Evolutionary conservation across 345 rosid species (phyloP).

Genomic region (Hibiscus trionum): DNA sequence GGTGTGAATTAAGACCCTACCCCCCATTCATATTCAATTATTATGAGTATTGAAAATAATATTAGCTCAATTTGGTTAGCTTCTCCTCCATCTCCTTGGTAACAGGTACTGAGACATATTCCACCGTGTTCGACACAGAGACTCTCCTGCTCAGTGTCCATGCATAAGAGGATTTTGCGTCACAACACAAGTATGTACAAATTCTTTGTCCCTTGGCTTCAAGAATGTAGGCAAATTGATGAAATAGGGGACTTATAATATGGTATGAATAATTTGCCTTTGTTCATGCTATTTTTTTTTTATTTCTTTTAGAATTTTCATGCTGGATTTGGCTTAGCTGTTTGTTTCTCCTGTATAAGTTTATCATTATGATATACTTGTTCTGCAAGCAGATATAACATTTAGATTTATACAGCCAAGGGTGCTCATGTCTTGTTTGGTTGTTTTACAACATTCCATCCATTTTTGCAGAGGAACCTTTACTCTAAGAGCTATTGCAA

Average conservation of each 20-base stretch:
- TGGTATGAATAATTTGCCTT: neutral
- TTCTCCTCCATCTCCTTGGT: neutral
- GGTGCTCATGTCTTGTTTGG: too few relatives aligned
- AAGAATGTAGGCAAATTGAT: neutral
- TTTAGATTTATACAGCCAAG: too few relatives aligned
- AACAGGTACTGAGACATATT: neutral
- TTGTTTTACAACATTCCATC: too few relatives aligned
- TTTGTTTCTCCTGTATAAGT: too few relatives aligned
- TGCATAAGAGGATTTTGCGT: neutral
- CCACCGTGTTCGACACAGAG: neutral
- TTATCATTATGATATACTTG: too few relatives aligned
- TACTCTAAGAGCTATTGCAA: too few relatives aligned
- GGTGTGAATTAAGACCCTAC: slow-evolving; percentile 6
- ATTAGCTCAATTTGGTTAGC: neutral
- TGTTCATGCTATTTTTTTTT: neutral
- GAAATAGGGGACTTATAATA: neutral
- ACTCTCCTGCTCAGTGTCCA: neutral
- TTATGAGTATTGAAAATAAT: slow-evolving; percentile 17
- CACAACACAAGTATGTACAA: neutral
- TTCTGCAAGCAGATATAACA: too few relatives aligned
- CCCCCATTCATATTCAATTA: slow-evolving; percentile 4
- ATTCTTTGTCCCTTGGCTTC: neutral
- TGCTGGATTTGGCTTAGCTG: too few relatives aligned
- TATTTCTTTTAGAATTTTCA: too few relatives aligned
- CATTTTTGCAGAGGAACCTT: neutral